Conservation (phyloP, 1,284 basidiomycete species). For the Sporisorium exsertum region DNA sequence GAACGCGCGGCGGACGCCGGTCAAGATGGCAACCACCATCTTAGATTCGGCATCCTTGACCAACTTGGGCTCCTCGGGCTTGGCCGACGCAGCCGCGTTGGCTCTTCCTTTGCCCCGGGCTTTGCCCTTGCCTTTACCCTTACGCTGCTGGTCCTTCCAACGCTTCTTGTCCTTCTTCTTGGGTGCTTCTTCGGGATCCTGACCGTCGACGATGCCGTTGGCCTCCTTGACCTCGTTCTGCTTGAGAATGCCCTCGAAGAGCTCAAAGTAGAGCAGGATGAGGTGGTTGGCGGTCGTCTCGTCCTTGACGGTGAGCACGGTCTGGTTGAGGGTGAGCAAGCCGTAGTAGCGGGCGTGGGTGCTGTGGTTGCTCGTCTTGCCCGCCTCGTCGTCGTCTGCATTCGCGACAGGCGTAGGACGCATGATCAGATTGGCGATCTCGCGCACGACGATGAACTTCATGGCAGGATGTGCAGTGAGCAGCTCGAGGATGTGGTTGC, state of each 20-base stretch:
- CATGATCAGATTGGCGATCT: constrained; percentile 84
- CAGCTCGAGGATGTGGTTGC: constrained; percentile 87
- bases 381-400: constrained; percentile 45
- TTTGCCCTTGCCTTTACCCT: constrained; percentile 59
- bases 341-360: constrained; percentile 88
- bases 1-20: constrained; percentile 93
- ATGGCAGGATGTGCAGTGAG: constrained; percentile 92
- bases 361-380: constrained; percentile 56
- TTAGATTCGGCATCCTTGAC: constrained; percentile 77
- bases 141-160: constrained; percentile 67
- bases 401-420: constrained; percentile 69
- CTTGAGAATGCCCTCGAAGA: constrained; percentile 80
- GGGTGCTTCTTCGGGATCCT: constrained; percentile 43
- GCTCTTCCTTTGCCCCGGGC: constrained; percentile 16
- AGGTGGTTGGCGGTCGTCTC: constrained; percentile 83
- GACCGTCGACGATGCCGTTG: constrained; percentile 53
- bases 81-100: constrained; percentile 20
- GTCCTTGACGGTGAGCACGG: constrained; percentile 78
- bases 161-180: constrained; percentile 70
- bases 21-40: constrained; percentile 89
- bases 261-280: constrained; percentile 92
- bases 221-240: constrained; percentile 64
- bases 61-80: constrained; percentile 50
- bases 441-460: constrained; percentile 90
- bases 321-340: constrained; percentile 92